These are phyloP conservation scores for Carex kokanica DNA, from an alignment of 176 grass and related monocot species.

Conservation along the genomic window DNA sequence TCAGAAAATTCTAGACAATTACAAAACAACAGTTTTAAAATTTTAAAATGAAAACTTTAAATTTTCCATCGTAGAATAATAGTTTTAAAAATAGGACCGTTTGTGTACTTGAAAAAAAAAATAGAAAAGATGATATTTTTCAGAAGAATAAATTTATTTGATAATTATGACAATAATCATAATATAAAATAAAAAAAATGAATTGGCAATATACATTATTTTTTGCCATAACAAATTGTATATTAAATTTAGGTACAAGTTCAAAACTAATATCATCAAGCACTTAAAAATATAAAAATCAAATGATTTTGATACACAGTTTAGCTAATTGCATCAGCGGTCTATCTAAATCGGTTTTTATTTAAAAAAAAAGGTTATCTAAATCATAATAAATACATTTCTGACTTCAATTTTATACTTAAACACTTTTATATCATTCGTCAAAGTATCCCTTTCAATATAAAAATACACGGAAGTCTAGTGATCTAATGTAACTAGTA, in stretches of 20 bases:
- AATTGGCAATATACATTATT: too few relatives aligned
- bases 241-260: too few relatives aligned
- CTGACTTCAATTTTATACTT: not conserved
- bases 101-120: not conserved
- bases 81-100: not conserved
- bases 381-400: not conserved
- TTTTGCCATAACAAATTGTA: too few relatives aligned
- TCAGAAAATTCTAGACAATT: too few relatives aligned
- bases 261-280: too few relatives aligned
- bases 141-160: not conserved
- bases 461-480: slow-evolving; percentile 8
- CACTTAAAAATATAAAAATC: not conserved
- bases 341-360: not conserved
- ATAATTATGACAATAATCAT: not conserved
- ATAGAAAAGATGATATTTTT: too few relatives aligned
- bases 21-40: too few relatives aligned
- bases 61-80: not conserved
- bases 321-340: not conserved
- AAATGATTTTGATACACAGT: not conserved
- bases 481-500: not conserved
- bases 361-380: not conserved
- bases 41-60: not conserved
- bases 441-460: slow-evolving; percentile 3
- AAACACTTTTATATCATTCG: too few relatives aligned
- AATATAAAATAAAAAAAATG: too few relatives aligned